phyloP scores from a whole-genome alignment of 306 rosid genomes.

The Fragaria nilgerrensis region DNA sequence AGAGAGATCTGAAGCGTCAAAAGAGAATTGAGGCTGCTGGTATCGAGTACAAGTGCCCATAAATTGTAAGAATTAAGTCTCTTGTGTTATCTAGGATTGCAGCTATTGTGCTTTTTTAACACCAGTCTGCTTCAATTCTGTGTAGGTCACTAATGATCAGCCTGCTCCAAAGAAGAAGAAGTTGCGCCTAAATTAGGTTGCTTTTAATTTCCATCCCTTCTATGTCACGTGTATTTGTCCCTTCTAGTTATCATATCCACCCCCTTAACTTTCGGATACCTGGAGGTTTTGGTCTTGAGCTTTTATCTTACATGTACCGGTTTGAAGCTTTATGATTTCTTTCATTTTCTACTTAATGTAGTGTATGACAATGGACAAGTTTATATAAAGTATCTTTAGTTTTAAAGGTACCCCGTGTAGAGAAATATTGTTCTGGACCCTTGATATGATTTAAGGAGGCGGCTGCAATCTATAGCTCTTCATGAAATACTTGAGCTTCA shows the following conservation, averaged over 20 bases:
- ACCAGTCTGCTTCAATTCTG: neutral
- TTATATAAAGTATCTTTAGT: neutral
- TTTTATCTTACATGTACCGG: neutral
- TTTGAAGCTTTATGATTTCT: neutral
- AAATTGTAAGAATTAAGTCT: slow-evolving; percentile 52
- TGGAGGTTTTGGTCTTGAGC: neutral
- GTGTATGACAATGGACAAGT: neutral
- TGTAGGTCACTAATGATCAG: slow-evolving; percentile 50
- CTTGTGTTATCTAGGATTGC: neutral
- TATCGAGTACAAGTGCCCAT: slow-evolving; percentile 81
- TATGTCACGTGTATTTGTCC: neutral
- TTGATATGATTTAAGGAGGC: neutral
- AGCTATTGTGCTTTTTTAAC: neutral
- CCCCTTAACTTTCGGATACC: too few relatives aligned
- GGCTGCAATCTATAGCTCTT: neutral
- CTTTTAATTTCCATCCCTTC: neutral
- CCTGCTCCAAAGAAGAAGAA: slow-evolving; percentile 82
- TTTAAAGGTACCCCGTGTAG: neutral
- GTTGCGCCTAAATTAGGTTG: slow-evolving; percentile 42
- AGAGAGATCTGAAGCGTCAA: slow-evolving; percentile 50
- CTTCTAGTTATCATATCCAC: neutral
- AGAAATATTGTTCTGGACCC: neutral
- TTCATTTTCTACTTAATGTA: neutral
- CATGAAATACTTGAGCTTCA: neutral
- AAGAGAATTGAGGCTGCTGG: slow-evolving; percentile 80